phyloP scores from a whole-genome alignment of 768 basidiomycete genomes.

The Lepiota brunneoincarnata region DNA sequence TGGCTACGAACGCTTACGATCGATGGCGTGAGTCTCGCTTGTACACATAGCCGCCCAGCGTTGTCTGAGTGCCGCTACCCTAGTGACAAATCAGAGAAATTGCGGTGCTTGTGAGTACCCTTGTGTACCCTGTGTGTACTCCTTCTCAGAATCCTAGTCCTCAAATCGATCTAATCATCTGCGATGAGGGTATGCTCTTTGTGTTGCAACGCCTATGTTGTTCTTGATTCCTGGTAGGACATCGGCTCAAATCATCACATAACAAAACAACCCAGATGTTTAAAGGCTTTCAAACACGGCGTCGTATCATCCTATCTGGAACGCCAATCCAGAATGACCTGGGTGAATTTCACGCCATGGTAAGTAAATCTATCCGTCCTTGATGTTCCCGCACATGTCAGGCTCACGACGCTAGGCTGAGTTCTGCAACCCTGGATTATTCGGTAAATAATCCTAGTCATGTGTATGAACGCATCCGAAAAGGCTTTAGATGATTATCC shows the following conservation, averaged over 20 bases:
- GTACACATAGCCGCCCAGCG: not conserved
- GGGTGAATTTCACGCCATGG: constrained; percentile 96
- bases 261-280: constrained; percentile 91
- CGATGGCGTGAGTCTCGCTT: constrained; percentile 63
- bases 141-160: constrained; percentile 47
- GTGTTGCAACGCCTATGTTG: not conserved
- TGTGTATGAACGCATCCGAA: constrained; percentile 6
- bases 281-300: constrained; percentile 66
- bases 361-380: constrained; percentile 30
- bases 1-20: constrained; percentile 89
- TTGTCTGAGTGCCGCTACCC: not conserved
- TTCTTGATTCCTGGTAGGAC: constrained; percentile 45
- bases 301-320: constrained; percentile 88
- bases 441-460: constrained; percentile 48
- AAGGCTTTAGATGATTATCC: constrained; percentile 61
- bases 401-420: constrained; percentile 54
- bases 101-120: constrained; percentile 6
- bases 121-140: not conserved
- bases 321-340: constrained; percentile 98
- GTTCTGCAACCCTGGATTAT: constrained; percentile 90
- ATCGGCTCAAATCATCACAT: constrained; percentile 88
- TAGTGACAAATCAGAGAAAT: constrained; percentile 10
- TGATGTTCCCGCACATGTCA: not conserved
- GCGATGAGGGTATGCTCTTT: constrained; percentile 74
- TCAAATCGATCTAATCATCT: constrained; percentile 89